Evolutionary conservation across 805 yeast genomes (phyloP), one percentile per base, ranked within the genome.

Genomic region (Yarrowia bubula): DNA sequence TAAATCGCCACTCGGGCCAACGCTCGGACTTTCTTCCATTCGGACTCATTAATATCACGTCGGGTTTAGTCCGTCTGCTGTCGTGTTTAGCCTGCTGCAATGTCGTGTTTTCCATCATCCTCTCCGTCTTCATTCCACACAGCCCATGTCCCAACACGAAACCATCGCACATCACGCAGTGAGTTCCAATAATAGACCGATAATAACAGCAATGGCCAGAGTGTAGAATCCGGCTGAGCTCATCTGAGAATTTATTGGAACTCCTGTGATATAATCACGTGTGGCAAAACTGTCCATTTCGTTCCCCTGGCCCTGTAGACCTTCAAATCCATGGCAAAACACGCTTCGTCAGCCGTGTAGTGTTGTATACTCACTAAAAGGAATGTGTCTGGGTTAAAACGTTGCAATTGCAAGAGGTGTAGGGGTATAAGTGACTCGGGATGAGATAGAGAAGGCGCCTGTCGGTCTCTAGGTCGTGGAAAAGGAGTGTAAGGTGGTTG

Each of bases 391-490:
- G 57, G 57, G 58, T 51, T 51, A 51, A 18, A 51, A 37, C 58
- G 58, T 51, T 38, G 58, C 43, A 14, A 35, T 35, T 48, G 55
- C 41, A 35, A 35, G 38, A 15, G 22, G 28, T 14, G 41, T 10
- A 5, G 43, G 58, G 58, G 58, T 51, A 51, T 51, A 22, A 9
- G 58, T 35, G 32, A 33, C 58, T 51, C 58, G 58, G 58, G 58
- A 51, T 37, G 57, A 38, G 58, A 51, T 51, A 51, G 58, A 51
- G 58, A 51, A 51, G 58, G 58, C 58, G 35, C 58, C 58, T 51
- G 58, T 37, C 58, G 43, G 58, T 37, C 58, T 51, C 58, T 51
- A 51, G 58, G 42, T 38, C 55, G 18, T 18, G 33, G 2, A 38
- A 51, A 51, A 51, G 58, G 58, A 51, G 58, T 51, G 58, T 51